Base-by-base conservation (phyloP, 768 basidiomycete genomes). In the Termitomyces sp. region DNA sequence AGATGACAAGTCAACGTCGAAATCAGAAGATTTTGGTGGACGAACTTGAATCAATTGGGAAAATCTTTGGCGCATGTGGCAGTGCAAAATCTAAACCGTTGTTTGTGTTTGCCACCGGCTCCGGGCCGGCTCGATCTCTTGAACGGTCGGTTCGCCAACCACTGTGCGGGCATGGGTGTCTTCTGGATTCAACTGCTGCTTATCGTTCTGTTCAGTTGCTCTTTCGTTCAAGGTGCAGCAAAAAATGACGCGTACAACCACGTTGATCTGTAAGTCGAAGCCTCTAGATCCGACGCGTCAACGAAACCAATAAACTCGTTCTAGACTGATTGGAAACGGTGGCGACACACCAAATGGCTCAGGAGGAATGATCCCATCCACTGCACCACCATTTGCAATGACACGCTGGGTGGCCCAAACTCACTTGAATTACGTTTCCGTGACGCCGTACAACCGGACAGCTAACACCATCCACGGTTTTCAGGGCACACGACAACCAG, bases 361-460 rank as follows among this genome's bases (percentile, higher is more conserved):
- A 0, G 88, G 89, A 27, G 89, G 89, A 0, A 90, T 88, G 86
- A 89, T 90, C 46, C 88, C 89, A 0, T 86, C 84, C 34, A 80
- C 80, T 3, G 84, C 83, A 5, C 89, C 90, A 3, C 91, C 91
- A 0, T 93, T 92, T 63, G 90, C 81, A 5, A 91, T 91, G 89
- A 91, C 89, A 0, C 81, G 91, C 32, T 92, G 91, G 90, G 86
- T 89, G 11, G 87, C 90, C 0, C 88, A 90, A 69, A 92, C 87
- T 9, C 81, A 87, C 57, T 73, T 83, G 55, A 90, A 90, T 70
- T 90, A 87, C 59, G 86, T 89, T 46, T 90, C 87, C 5, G 77
- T 84, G 10, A 83, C 83, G 2, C 86, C 88, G 4, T 89, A 86
- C 64, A 89, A 89, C 67, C 78, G 81, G 67, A 86, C 87, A 0